Evolutionary conservation across 2,329 filamentous ascomycete species (phyloP).

Genomic region (Pseudogymnoascus sp.): DNA sequence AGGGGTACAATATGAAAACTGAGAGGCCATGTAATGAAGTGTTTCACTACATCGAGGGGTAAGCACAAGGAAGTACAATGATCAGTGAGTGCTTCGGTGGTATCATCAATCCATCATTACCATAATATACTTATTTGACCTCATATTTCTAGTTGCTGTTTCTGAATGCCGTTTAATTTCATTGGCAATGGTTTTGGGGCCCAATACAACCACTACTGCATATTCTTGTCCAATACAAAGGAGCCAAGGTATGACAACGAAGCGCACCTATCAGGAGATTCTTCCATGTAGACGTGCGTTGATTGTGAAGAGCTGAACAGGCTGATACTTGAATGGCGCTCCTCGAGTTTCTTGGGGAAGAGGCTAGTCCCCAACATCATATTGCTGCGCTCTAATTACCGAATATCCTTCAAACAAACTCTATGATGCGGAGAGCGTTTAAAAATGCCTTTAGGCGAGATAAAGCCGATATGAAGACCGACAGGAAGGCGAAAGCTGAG

Average conservation of each 20-base stretch:
- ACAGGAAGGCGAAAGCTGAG: background rate
- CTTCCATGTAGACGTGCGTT: background rate
- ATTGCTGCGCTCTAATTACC: background rate
- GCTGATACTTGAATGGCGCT: background rate
- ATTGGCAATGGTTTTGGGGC: background rate
- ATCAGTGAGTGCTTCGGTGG: background rate
- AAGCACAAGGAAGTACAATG: background rate
- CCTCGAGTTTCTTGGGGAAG: background rate
- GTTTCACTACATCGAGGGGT: background rate
- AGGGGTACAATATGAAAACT: background rate
- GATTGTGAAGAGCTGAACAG: background rate
- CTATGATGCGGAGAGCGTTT: background rate
- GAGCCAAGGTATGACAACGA: background rate
- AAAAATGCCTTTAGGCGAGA: background rate
- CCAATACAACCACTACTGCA: background rate
- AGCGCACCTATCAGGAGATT: background rate
- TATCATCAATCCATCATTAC: too few species aligned
- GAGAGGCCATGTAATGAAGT: background rate
- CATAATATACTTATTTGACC: background rate
- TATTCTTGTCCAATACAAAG: background rate
- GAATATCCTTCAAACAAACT: background rate
- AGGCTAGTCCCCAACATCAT: background rate
- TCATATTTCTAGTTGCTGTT: background rate
- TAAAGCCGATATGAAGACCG: background rate
- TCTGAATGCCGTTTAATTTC: background rate